Evolutionary conservation across 306 rosid species (phyloP), one percentile per base, ranked within the genome.

Genomic region (Trifolium repens): DNA sequence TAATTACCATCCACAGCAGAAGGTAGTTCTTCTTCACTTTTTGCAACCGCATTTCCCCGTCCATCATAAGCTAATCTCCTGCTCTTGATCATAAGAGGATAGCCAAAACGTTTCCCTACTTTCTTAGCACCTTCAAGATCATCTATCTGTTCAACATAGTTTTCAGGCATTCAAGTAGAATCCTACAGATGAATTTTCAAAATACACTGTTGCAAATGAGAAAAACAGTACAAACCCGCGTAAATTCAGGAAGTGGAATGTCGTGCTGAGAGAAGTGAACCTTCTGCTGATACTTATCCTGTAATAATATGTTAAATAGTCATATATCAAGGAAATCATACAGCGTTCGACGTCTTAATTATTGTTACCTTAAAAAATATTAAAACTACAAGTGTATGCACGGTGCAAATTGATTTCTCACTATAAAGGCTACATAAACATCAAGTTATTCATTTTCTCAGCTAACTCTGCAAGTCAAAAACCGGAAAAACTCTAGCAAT

Each of bases 41-140:
- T 86, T 34, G 92, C 96, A 75, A 90, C 99, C 81, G 89, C 91
- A 89, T 92, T 94, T 83, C 97, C 92, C 22, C 98, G 88, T 68
- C 99, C 97, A 71, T 92, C 98, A 84, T 92, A 94, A 74, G 99
- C 99, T 78, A 94, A 85, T 75, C 91, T 88, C 88, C 86, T 89
- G 77, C 96, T 89, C 88, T 90, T 94, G 13, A 94, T 67, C 99
- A 94, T 90, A 64, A 92, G 96, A 54, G 99, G 99, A 82, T 92
- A 94, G 72, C 91, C 90, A 84, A 92, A 92, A 60, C 46, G 81
- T 22, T 83, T 74, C 26, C 98, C 98, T 49, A 80, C 92, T 85
- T 80, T 90, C 86, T 88, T 86, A 67, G 93, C 89, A 81, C 85
- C 87, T 85, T 88, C 96, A 72, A 90, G 82, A 80, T 89, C 88